phyloP scores from a whole-genome alignment of 176 grass and related monocot species.

The Raddia guianensis region DNA sequence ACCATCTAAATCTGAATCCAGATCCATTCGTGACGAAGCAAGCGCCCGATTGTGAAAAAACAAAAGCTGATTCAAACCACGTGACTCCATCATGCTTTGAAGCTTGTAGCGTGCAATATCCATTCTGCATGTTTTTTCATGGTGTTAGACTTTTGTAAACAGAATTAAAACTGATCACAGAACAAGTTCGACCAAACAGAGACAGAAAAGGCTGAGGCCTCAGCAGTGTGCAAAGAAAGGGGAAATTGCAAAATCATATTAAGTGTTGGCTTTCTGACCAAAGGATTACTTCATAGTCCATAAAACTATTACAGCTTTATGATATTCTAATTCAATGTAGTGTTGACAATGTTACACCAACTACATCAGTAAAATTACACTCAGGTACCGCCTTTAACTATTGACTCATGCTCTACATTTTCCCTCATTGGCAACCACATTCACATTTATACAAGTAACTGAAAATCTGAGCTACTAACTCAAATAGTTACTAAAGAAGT shows the following conservation, averaged over 20 bases:
- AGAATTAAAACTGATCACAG: conserved; percentile 6
- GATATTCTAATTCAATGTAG: not conserved
- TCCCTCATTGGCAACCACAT: not conserved
- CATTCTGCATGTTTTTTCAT: conserved; percentile 77
- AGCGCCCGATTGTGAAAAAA: conserved; percentile 45
- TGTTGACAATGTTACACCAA: not conserved
- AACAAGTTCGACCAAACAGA: conserved; percentile 26
- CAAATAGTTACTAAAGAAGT: conserved; percentile 3
- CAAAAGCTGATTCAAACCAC: conserved; percentile 43
- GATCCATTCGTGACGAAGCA: conserved; percentile 52
- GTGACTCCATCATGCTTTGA: conserved; percentile 53
- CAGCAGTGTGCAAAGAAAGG: not conserved
- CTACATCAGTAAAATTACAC: not conserved
- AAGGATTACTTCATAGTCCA: not conserved
- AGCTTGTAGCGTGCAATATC: conserved; percentile 83
- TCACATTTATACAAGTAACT: conserved; percentile 11
- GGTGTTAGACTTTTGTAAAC: conserved; percentile 40
- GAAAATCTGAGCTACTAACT: not conserved
- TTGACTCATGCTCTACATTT: conserved; percentile 11
- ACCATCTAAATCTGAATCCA: conserved; percentile 79
- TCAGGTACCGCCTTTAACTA: not conserved
- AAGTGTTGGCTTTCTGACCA: conserved; percentile 19
- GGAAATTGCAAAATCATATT: not conserved
- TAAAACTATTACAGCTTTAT: not conserved
- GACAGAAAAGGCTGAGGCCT: not conserved